These are phyloP conservation scores for Ogataea dorogensis DNA, from an alignment of 805 yeast species.

Conservation along the genomic window DNA sequence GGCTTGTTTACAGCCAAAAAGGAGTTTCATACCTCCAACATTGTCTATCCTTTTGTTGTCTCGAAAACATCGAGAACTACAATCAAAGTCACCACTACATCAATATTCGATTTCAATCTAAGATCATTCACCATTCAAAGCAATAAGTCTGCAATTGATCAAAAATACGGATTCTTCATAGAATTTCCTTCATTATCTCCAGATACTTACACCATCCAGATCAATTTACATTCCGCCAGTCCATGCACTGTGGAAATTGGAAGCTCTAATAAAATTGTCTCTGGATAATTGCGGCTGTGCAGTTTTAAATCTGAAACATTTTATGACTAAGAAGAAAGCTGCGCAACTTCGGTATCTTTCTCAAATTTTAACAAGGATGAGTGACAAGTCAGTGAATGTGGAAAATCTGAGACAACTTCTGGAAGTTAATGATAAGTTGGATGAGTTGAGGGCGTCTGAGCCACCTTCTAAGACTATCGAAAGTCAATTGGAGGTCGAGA, in stretches of 20 bases:
- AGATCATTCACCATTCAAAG: not conserved
- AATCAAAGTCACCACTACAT: not conserved
- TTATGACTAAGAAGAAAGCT: constrained; percentile 4
- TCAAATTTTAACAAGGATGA: constrained; percentile 1
- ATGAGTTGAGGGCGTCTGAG: constrained; percentile 18
- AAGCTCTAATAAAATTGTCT: constrained; percentile 1
- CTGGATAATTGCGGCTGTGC: constrained; percentile 6
- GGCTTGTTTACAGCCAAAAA: constrained; percentile 13
- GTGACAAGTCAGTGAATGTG: constrained; percentile 17
- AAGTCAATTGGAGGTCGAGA: constrained; percentile 41
- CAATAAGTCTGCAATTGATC: not conserved
- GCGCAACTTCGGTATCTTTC: constrained; percentile 10
- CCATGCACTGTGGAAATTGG: constrained; percentile 4
- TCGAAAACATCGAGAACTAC: constrained; percentile 1
- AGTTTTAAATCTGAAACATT: constrained; percentile 8
- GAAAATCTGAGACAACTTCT: constrained; percentile 29
- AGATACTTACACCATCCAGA: constrained; percentile 1
- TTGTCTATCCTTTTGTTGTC: constrained; percentile 2
- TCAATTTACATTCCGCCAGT: not conserved
- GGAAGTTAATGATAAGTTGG: constrained; percentile 13
- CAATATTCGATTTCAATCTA: not conserved
- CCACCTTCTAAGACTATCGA: constrained; percentile 35
- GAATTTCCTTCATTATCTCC: not conserved
- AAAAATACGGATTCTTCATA: constrained; percentile 4
- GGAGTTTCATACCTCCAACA: not conserved